Conservation (phyloP, 148 eudicot species). For the Rhododendron molle region DNA sequence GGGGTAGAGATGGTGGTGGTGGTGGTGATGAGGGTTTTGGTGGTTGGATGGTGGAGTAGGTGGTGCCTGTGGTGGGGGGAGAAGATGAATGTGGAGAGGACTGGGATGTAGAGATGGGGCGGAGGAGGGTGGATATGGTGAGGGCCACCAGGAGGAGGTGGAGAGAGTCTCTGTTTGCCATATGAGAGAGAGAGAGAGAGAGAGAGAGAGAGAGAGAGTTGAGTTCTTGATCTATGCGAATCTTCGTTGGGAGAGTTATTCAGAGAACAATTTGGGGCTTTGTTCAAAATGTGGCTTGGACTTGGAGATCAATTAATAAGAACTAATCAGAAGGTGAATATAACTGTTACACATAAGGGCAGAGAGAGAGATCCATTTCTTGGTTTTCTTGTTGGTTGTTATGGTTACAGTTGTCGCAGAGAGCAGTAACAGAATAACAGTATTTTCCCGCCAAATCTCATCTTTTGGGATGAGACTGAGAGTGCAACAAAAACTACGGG, state of each 20-base stretch:
- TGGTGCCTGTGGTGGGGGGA: background rate
- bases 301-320: background rate
- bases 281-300: background rate
- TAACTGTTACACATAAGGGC: background rate
- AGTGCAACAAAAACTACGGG: background rate
- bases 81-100: background rate
- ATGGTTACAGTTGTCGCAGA: background rate
- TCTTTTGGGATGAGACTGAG: background rate
- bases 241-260: too few species aligned
- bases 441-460: background rate
- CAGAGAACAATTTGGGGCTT: too few species aligned
- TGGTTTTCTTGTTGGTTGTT: background rate
- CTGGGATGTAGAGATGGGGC: conserved; percentile 2
- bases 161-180: conserved; percentile 4
- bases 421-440: background rate
- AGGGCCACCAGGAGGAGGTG: conserved; percentile 3
- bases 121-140: conserved; percentile 12
- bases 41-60: conserved; percentile 1
- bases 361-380: background rate
- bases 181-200: background rate
- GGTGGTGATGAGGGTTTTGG: background rate
- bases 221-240: background rate
- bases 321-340: background rate
- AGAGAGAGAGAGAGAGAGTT: background rate
- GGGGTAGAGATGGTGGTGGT: conserved; percentile 6